Conservation (phyloP, 345 rosid genomes). For the Linum lewisii region DNA sequence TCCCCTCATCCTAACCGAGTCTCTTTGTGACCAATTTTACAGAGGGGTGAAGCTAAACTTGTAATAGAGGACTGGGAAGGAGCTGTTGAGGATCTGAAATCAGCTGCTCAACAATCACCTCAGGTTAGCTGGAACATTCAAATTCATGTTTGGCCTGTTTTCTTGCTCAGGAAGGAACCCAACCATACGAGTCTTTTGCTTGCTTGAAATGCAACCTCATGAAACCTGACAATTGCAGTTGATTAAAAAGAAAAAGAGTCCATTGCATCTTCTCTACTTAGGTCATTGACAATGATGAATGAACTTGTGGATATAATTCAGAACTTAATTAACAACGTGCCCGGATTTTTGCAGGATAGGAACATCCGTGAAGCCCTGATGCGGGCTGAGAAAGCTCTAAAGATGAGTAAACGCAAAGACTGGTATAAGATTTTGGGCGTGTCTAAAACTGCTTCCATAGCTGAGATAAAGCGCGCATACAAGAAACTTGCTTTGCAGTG, state of each 20-base stretch:
- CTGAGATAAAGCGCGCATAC: slow-evolving; percentile 92
- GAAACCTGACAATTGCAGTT: not conserved
- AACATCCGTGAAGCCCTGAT: slow-evolving; percentile 61
- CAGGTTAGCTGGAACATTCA: slow-evolving; percentile 44
- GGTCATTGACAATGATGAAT: too few relatives aligned
- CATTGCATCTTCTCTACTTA: too few relatives aligned
- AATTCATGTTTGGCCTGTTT: slow-evolving; percentile 1
- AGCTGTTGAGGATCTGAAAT: slow-evolving; percentile 80
- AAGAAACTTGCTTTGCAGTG: slow-evolving; percentile 94
- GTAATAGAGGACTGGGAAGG: slow-evolving; percentile 97
- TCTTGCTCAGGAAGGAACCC: not conserved
- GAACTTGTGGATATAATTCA: too few relatives aligned
- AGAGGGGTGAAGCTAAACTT: slow-evolving; percentile 98
- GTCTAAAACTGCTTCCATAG: slow-evolving; percentile 63
- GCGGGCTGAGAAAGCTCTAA: slow-evolving; percentile 92
- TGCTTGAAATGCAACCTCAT: too few relatives aligned
- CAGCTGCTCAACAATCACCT: slow-evolving; percentile 77
- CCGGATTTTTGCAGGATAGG: slow-evolving; percentile 45
- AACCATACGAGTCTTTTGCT: not conserved
- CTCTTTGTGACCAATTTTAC: slow-evolving; percentile 1
- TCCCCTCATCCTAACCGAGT: not conserved
- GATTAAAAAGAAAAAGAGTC: not conserved
- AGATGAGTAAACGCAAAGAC: slow-evolving; percentile 94
- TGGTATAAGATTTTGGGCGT: slow-evolving; percentile 90
- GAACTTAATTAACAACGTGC: too few relatives aligned